Evolutionary conservation across 225 moss, liverwort and hornwort species (phyloP).

Genomic region (Polytrichum formosum): DNA sequence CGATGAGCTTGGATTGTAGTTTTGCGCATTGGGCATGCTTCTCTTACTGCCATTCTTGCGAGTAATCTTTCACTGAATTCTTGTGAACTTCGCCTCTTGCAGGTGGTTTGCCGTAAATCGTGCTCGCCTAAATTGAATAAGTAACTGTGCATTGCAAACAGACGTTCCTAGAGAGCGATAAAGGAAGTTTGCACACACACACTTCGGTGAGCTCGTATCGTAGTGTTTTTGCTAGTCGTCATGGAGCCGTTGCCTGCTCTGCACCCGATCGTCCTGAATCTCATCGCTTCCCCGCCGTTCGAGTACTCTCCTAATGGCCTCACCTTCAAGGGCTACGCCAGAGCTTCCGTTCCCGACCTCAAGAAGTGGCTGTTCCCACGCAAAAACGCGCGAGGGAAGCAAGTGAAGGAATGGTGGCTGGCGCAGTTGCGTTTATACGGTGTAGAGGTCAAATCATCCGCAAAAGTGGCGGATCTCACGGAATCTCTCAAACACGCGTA

Average conservation of each 20-base stretch:
- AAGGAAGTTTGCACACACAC: too few relatives aligned
- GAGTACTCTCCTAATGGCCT: constrained; percentile 12
- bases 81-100: too few relatives aligned
- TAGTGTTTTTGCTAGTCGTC: too few relatives aligned
- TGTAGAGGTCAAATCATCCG: background rate
- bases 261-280: constrained; percentile 5
- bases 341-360: constrained; percentile 8
- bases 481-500: constrained; percentile 7
- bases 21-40: too few relatives aligned
- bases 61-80: too few relatives aligned
- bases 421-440: constrained; percentile 30
- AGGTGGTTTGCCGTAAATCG: too few relatives aligned
- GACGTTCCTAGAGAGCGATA: too few relatives aligned
- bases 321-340: constrained; percentile 5
- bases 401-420: constrained; percentile 26
- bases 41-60: too few relatives aligned
- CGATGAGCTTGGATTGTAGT: too few relatives aligned
- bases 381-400: background rate
- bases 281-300: constrained; percentile 11
- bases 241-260: constrained; percentile 6
- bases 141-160: too few relatives aligned
- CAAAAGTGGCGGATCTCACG: background rate
- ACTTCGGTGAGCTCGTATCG: too few relatives aligned
- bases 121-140: too few relatives aligned
- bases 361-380: constrained; percentile 13